Conservation (phyloP, 352 stramenopile genomes). For the Globisporangium splendens region DNA sequence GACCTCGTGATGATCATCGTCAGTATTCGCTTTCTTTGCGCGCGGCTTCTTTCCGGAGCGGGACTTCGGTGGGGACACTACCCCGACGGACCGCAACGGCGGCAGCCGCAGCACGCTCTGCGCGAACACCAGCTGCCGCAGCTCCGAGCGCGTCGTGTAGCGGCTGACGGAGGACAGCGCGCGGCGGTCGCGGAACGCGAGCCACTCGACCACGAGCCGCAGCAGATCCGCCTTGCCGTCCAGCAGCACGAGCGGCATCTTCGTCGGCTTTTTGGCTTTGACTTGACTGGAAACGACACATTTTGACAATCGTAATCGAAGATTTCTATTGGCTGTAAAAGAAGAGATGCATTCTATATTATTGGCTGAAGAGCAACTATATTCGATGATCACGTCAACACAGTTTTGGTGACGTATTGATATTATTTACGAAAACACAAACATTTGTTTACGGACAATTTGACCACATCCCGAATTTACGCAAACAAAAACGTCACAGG, state of each 20-base stretch:
- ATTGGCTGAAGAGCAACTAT: too few species aligned
- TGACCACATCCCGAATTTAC: too few species aligned
- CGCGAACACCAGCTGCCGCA: constrained; percentile 40
- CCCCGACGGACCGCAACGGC: constrained; percentile 15
- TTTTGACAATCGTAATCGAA: neutral
- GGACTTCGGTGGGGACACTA: neutral
- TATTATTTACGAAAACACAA: too few species aligned
- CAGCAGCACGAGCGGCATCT: constrained; percentile 24
- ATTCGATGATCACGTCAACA: too few species aligned
- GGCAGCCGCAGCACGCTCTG: constrained; percentile 37
- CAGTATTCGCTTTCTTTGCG: neutral
- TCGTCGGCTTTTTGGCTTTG: neutral
- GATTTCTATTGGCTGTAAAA: too few species aligned
- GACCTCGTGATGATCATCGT: neutral
- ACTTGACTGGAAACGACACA: too few species aligned
- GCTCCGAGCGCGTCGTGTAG: constrained; percentile 25
- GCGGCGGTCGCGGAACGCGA: constrained; percentile 35
- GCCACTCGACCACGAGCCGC: constrained; percentile 33
- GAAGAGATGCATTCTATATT: too few species aligned
- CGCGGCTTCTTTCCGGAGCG: too few species aligned
- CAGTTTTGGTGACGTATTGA: too few species aligned
- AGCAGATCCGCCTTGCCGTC: constrained; percentile 44
- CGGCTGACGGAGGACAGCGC: constrained; percentile 32
- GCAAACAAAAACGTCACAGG: too few species aligned
- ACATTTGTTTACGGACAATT: too few species aligned